Percentiles rank a stretch among this genome's conserved stretches.
These are phyloP conservation scores for Westerdykella aurantiaca DNA, from an alignment of 2,329 filamentous ascomycete species.

Conservation along the genomic window DNA sequence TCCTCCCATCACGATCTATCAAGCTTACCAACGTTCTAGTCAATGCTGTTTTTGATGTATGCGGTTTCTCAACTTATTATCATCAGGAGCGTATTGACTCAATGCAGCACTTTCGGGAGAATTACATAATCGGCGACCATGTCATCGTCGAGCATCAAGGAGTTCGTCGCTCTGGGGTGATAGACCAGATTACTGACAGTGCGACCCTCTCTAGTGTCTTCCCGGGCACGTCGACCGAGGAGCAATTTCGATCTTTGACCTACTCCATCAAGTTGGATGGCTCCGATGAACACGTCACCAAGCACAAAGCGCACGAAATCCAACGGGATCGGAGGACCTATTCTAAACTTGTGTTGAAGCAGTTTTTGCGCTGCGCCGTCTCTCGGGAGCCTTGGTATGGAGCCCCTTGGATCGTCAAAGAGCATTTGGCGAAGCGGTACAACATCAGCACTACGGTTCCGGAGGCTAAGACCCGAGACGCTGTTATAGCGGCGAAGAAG, in stretches of 20 bases:
- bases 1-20: slow-evolving; percentile 28
- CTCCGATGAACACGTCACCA: slow-evolving; percentile 44
- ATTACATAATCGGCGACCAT: slow-evolving; percentile 29
- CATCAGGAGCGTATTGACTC: slow-evolving; percentile 1
- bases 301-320: slow-evolving; percentile 53
- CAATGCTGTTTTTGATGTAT: slow-evolving; percentile 28
- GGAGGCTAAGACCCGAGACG: slow-evolving; percentile 31
- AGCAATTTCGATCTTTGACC: slow-evolving; percentile 25
- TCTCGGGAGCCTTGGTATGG: slow-evolving; percentile 87
- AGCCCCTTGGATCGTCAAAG: slow-evolving; percentile 94
- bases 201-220: slow-evolving; percentile 26
- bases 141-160: slow-evolving; percentile 30
- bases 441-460: slow-evolving; percentile 86
- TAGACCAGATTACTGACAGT: slow-evolving; percentile 28
- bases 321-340: slow-evolving; percentile 85
- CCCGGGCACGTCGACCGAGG: slow-evolving; percentile 21
- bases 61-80: not conserved
- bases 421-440: slow-evolving; percentile 74
- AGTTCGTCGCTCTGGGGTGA: slow-evolving; percentile 23
- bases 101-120: slow-evolving; percentile 30
- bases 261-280: slow-evolving; percentile 32
- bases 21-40: slow-evolving; percentile 21
- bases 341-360: slow-evolving; percentile 87
- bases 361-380: slow-evolving; percentile 94
- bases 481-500: slow-evolving; percentile 50